These are phyloP conservation scores for Solanum hybrid DNA, from an alignment of 305 asterid genomes.

Conservation along the genomic window DNA sequence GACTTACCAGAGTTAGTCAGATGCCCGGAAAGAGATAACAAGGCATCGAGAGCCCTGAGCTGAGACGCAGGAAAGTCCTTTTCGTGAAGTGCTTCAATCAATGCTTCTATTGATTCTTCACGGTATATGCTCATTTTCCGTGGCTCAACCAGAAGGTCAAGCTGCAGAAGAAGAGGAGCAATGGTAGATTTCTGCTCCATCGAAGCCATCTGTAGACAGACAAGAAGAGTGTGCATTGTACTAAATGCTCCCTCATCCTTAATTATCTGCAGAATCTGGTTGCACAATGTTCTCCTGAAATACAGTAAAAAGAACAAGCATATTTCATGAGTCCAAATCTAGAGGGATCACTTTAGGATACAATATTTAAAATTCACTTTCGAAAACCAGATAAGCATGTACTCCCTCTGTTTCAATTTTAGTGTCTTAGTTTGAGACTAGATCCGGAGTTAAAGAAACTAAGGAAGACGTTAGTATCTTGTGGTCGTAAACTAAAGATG, in stretches of 20 bases:
- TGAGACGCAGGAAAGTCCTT: slow-evolving; percentile 69
- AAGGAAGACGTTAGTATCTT: not conserved
- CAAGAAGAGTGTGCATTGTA: slow-evolving; percentile 75
- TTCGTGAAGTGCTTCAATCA: slow-evolving; percentile 55
- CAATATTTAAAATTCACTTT: not conserved
- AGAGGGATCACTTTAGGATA: not conserved
- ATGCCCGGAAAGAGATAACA: slow-evolving; percentile 56
- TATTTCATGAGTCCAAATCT: not conserved
- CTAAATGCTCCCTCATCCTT: slow-evolving; percentile 82
- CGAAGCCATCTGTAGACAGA: slow-evolving; percentile 70
- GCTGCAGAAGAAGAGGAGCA: slow-evolving; percentile 75
- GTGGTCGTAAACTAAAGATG: not conserved
- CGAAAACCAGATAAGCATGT: not conserved
- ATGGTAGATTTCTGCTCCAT: slow-evolving; percentile 73
- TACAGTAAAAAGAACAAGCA: not conserved
- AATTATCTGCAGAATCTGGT: slow-evolving; percentile 55
- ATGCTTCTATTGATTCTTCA: slow-evolving; percentile 76
- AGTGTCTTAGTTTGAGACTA: not conserved
- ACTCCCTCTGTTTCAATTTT: not conserved
- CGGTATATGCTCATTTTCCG: slow-evolving; percentile 79
- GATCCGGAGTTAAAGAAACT: not conserved
- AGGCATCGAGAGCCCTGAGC: slow-evolving; percentile 47
- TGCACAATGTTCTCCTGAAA: slow-evolving; percentile 48
- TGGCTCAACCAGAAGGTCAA: slow-evolving; percentile 73
- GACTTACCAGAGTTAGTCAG: slow-evolving; percentile 35